Percentiles rank a stretch among this genome's conserved stretches.
Conservation (phyloP, 2,329 filamentous ascomycete species). For the Fonsecaea erecta region DNA sequence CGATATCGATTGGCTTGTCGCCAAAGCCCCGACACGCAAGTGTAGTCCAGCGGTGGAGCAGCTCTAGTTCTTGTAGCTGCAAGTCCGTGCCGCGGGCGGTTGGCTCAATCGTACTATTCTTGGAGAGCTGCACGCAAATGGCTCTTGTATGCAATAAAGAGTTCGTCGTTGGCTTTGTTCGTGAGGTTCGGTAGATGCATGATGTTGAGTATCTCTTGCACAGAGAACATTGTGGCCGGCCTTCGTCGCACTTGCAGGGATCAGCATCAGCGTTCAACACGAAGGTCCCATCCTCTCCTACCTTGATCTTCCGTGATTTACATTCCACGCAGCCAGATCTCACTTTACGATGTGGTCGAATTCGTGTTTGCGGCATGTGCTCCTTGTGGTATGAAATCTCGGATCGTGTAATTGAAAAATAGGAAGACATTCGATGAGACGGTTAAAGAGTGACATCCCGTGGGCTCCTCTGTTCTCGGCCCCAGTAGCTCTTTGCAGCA, state of each 20-base stretch:
- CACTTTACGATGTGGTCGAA: slow-evolving; percentile 2
- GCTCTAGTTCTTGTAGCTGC: not conserved
- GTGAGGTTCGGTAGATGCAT: not conserved
- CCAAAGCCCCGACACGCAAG: not conserved
- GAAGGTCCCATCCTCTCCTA: not conserved
- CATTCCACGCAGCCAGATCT: slow-evolving; percentile 3
- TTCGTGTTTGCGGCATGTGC: not conserved
- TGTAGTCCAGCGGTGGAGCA: not conserved
- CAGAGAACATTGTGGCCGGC: not conserved
- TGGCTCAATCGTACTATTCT: not conserved
- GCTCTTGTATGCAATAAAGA: not conserved
- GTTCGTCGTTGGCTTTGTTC: not conserved
- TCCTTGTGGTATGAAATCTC: not conserved
- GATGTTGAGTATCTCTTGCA: not conserved
- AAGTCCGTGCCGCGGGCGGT: not conserved
- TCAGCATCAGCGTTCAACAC: not conserved
- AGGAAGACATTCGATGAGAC: not conserved
- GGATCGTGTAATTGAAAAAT: not conserved
- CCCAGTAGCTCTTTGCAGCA: not conserved
- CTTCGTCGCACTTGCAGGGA: not conserved
- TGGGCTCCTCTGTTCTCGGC: not conserved
- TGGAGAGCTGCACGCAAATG: not conserved
- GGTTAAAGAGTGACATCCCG: not conserved
- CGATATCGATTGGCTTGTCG: not conserved
- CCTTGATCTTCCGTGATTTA: slow-evolving; percentile 5